These are phyloP conservation scores for Simplicillium sp. DNA, from an alignment of 2,329 filamentous ascomycete species.

Conservation along the genomic window DNA sequence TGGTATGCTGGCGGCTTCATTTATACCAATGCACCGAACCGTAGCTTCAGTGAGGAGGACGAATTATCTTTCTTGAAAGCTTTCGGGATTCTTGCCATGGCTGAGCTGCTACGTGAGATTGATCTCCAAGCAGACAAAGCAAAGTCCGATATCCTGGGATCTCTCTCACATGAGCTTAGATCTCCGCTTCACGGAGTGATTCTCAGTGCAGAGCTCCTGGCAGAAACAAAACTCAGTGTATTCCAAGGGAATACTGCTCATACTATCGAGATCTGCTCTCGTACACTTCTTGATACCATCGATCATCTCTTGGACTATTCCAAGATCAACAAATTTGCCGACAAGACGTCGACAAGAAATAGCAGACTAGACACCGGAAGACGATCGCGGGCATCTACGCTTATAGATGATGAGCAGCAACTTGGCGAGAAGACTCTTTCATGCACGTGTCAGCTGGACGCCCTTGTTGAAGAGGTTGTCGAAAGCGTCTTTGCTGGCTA, in stretches of 20 bases:
- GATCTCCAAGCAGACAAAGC: constrained; percentile 22
- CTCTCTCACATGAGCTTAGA: constrained; percentile 39
- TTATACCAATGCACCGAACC: constrained; percentile 18
- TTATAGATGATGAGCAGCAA: constrained; percentile 28
- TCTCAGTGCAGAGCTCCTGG: constrained; percentile 41
- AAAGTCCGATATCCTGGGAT: constrained; percentile 49
- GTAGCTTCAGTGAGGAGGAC: constrained; percentile 26
- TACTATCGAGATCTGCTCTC: constrained; percentile 40
- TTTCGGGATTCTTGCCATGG: constrained; percentile 42
- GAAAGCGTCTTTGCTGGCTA: constrained; percentile 37
- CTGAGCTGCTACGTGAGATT: constrained; percentile 36
- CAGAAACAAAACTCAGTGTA: constrained; percentile 36
- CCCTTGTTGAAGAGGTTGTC: constrained; percentile 34
- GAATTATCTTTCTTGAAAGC: constrained; percentile 35
- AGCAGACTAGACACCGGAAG: constrained; percentile 2
- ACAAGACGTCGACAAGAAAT: background rate
- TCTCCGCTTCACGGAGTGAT: constrained; percentile 53
- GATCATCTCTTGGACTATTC: constrained; percentile 45
- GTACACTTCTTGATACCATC: constrained; percentile 43
- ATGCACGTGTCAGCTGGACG: constrained; percentile 23
- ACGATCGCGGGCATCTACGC: constrained; percentile 14
- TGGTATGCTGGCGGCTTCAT: constrained; percentile 25
- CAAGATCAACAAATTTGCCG: constrained; percentile 36
- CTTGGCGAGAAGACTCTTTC: constrained; percentile 13
- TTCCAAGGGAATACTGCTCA: constrained; percentile 36